Base-by-base conservation (phyloP, 768 basidiomycete species). In the Crassisporium funariophilum region DNA sequence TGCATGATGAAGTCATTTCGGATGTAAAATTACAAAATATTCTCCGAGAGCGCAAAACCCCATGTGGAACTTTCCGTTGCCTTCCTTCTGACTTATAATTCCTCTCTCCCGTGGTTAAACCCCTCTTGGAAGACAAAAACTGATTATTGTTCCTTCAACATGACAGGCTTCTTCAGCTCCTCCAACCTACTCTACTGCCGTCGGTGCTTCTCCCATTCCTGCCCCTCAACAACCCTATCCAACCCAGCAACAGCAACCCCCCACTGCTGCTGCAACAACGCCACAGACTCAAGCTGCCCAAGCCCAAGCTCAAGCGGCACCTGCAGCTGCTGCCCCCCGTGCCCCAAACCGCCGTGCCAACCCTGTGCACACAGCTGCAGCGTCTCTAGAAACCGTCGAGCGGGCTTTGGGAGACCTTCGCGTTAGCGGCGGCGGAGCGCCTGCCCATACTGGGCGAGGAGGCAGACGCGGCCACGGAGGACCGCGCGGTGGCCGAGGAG, bases 301-400 rank as follows among this genome's bases (percentile, higher is more conserved):
- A 35, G 41, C 53, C 19, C 49, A 46, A 38, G 41, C 36, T 11
- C 25, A 44, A 2, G 27, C 50, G 4, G 12, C 44, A 17, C 24
- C 49, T 8, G 25, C 16, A 47, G 52, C 27, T 19, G 15, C 38
- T 8, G 19, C 8, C 13, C 43, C 19, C n/a, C 29, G 15, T 2
- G 12, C 37, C 11, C 25, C 29, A 13, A 40, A n/a, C 24, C 57
- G 56, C 31, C 60, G 62, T 24, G 59, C 64, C 44, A 81, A 79
- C 57, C 71, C 83, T 15, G 76, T 88, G n/a, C 81, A 81, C 56
- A 84, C 81, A 3, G 87, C 87, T 2, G 80, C 85, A 0, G 84
- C 84, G 0, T 89, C 88, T 3, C 70, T 89, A 33, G 84, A 89
- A 66, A 86, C 79, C 33, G 76, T 81, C 44, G 78, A 79, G 57